phyloP scores from a whole-genome alignment of 2,329 filamentous ascomycete species.

The Rhexocercosporidium sp. region DNA sequence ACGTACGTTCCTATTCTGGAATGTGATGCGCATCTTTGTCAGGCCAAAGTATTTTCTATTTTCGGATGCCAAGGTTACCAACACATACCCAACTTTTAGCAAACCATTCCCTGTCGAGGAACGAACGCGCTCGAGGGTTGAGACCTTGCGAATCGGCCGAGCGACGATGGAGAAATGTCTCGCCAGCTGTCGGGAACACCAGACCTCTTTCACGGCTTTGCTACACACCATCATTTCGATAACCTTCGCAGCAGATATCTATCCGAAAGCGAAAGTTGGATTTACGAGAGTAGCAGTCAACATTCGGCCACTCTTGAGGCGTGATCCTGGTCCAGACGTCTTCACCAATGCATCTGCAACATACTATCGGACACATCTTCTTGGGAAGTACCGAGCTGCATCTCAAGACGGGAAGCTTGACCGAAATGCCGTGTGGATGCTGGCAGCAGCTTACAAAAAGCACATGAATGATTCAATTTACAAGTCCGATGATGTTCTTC shows the following conservation, averaged over 20 bases:
- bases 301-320: conserved; percentile 20
- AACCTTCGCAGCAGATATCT: conserved; percentile 26
- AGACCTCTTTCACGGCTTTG: conserved; percentile 27
- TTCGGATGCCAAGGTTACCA: conserved; percentile 22
- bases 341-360: conserved; percentile 24
- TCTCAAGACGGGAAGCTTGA: background rate
- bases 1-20: conserved; percentile 23
- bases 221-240: conserved; percentile 26
- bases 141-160: conserved; percentile 18
- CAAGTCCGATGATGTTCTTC: conserved; percentile 15
- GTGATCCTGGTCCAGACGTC: conserved; percentile 11
- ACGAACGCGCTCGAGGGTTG: conserved; percentile 15
- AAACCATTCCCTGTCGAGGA: conserved; percentile 17
- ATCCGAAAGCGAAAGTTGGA: conserved; percentile 20
- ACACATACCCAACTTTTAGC: conserved; percentile 17
- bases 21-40: conserved; percentile 22
- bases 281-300: conserved; percentile 25
- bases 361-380: conserved; percentile 17
- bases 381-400: conserved; percentile 20
- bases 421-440: conserved; percentile 15
- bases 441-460: conserved; percentile 24
- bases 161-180: conserved; percentile 16
- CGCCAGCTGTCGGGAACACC: conserved; percentile 19
- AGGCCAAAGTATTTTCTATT: conserved; percentile 27
- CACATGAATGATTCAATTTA: conserved; percentile 19